These are phyloP conservation scores for Adansonia gregorii DNA, from an alignment of 441 rosid genomes.

Conservation along the genomic window DNA sequence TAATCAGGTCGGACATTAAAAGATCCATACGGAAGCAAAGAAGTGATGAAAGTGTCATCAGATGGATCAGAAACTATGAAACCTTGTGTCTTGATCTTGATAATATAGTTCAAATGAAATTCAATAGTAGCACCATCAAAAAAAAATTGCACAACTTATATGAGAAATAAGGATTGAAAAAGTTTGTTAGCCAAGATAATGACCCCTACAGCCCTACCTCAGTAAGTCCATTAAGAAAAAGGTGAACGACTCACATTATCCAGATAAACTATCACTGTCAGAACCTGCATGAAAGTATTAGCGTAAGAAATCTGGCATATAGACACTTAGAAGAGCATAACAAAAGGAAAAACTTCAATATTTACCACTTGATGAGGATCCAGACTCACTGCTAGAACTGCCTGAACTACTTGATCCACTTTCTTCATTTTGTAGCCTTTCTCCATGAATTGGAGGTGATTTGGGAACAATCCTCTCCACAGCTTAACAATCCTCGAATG, in stretches of 20 bases:
- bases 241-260: constrained; percentile 59
- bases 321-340: constrained; percentile 1
- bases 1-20: background rate
- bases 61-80: background rate
- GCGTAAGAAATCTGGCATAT: constrained; percentile 19
- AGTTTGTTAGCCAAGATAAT: constrained; percentile 29
- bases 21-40: background rate
- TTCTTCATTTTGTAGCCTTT: constrained; percentile 45
- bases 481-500: constrained; percentile 31
- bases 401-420: constrained; percentile 76
- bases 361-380: constrained; percentile 81
- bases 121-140: background rate
- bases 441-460: constrained; percentile 46
- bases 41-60: background rate
- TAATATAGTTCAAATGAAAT: background rate
- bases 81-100: background rate
- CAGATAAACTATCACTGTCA: constrained; percentile 64
- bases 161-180: constrained; percentile 21
- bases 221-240: constrained; percentile 36
- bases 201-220: constrained; percentile 50
- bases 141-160: background rate
- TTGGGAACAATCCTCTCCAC: constrained; percentile 42
- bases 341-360: constrained; percentile 17
- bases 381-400: constrained; percentile 76
- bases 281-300: constrained; percentile 55